Percentiles rank a stretch among this genome's conserved stretches.
Conservation (phyloP, 2,329 filamentous ascomycete species). For the Verticillium zaregamsianum region DNA sequence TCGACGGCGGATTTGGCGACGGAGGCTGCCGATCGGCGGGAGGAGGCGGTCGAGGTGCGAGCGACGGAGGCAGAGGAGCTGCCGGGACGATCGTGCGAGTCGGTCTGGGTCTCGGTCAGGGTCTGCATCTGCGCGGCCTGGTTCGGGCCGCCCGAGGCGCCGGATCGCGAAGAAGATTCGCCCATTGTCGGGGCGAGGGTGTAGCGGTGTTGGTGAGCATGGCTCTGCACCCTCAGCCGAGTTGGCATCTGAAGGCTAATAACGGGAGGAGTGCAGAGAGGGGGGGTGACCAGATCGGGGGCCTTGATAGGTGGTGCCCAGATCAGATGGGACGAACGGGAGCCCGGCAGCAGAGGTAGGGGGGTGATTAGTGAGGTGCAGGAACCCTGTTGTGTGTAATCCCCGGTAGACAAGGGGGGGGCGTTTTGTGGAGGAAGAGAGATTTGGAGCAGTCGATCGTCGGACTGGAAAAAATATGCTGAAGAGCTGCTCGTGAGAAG, state of each 20-base stretch:
- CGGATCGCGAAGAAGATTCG: not conserved
- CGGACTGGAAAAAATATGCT: not conserved
- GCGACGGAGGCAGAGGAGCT: not conserved
- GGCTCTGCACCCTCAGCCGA: not conserved
- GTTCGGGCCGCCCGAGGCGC: not conserved
- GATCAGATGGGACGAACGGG: not conserved
- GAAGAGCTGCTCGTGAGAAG: no score
- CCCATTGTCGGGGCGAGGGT: not conserved
- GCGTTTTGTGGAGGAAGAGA: not conserved
- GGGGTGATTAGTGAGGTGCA: not conserved
- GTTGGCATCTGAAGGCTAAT: not conserved
- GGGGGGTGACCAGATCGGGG: not conserved
- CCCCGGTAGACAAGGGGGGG: not conserved
- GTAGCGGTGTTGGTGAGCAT: not conserved
- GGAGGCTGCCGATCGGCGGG: conserved; percentile 7
- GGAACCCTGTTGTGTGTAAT: not conserved
- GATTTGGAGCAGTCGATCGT: not conserved
- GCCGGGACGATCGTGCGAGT: not conserved
- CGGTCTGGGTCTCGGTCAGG: not conserved
- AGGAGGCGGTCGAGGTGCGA: not conserved
- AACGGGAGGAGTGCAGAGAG: not conserved
- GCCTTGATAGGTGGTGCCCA: not conserved
- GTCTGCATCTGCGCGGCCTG: not conserved
- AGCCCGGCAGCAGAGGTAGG: not conserved
- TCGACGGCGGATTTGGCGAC: conserved; percentile 42